Evolutionary conservation across 2,329 filamentous ascomycete genomes (phyloP).

Genomic region (Chaetothyriales sp.): DNA sequence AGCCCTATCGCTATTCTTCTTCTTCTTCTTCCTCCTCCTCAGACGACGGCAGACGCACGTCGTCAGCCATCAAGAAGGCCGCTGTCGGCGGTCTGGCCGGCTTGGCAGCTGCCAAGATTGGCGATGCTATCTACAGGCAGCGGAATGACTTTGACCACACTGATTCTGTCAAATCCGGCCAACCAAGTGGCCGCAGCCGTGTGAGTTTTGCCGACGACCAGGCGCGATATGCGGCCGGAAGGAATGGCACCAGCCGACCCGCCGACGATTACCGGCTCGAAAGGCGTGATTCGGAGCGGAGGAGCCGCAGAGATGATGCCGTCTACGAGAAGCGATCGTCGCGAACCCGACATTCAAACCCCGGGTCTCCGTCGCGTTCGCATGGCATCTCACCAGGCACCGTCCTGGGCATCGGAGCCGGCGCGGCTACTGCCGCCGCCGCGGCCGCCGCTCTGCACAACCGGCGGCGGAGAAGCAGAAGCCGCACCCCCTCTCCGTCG

Average conservation of each 20-base stretch:
- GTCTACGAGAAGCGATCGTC: neutral
- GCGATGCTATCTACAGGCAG: constrained; percentile 39
- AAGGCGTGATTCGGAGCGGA: constrained; percentile 20
- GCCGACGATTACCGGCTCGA: constrained; percentile 24
- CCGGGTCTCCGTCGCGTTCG: constrained; percentile 5
- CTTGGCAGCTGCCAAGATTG: constrained; percentile 38
- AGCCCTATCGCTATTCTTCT: constrained; percentile 44
- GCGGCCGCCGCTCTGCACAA: constrained; percentile 20
- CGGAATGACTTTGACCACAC: constrained; percentile 46
- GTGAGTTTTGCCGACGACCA: constrained; percentile 16
- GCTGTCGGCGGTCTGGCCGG: constrained; percentile 40
- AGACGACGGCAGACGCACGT: constrained; percentile 33
- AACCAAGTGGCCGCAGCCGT: constrained; percentile 21
- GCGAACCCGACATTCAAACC: constrained; percentile 8
- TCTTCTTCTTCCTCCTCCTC: too few species aligned
- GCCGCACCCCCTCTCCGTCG: constrained; percentile 26
- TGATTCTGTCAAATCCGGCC: constrained; percentile 44
- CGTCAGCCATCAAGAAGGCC: constrained; percentile 36
- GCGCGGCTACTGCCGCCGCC: constrained; percentile 25
- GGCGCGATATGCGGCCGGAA: constrained; percentile 22
- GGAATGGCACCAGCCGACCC: constrained; percentile 33
- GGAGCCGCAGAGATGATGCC: constrained; percentile 3
- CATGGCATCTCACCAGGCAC: constrained; percentile 2
- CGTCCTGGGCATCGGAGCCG: constrained; percentile 21
- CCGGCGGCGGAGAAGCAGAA: constrained; percentile 20